Evolutionary conservation across 257 asterid genomes (phyloP).

Genomic region (Ocimum tenuiflorum): DNA sequence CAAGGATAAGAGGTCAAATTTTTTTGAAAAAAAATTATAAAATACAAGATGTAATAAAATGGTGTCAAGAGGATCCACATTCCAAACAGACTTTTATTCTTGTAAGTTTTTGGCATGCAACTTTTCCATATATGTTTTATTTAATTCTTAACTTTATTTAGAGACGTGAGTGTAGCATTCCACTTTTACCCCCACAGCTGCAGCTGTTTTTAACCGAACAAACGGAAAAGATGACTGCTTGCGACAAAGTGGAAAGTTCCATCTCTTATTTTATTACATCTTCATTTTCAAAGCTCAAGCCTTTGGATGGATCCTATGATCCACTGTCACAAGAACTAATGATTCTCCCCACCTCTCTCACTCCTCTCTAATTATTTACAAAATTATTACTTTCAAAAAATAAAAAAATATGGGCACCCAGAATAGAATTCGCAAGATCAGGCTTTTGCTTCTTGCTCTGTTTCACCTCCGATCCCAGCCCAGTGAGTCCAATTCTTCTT

Average conservation of each 20-base stretch:
- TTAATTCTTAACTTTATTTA: background rate
- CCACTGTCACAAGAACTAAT: constrained; percentile 7
- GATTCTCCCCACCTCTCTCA: constrained; percentile 20
- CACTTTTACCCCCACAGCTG: constrained; percentile 12
- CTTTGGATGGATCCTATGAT: constrained; percentile 26
- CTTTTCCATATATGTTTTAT: too few species aligned
- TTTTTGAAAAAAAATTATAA: too few species aligned
- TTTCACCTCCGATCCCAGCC: constrained; percentile 58
- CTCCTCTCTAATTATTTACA: background rate
- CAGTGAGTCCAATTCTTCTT: constrained; percentile 29
- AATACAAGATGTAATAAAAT: too few species aligned
- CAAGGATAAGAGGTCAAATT: too few species aligned
- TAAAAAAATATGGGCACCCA: constrained; percentile 27
- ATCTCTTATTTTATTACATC: background rate
- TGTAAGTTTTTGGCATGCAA: too few species aligned
- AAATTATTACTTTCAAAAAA: background rate
- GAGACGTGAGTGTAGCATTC: background rate
- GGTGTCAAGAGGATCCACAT: too few species aligned
- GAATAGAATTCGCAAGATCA: constrained; percentile 37
- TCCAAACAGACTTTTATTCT: too few species aligned
- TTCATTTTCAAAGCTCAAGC: background rate
- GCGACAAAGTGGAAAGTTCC: constrained; percentile 29
- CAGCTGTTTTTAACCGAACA: constrained; percentile 29
- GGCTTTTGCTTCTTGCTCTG: constrained; percentile 43
- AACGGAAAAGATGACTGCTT: constrained; percentile 28